phyloP scores from a whole-genome alignment of 2,329 filamentous ascomycete genomes.

The Xylaria sp. region DNA sequence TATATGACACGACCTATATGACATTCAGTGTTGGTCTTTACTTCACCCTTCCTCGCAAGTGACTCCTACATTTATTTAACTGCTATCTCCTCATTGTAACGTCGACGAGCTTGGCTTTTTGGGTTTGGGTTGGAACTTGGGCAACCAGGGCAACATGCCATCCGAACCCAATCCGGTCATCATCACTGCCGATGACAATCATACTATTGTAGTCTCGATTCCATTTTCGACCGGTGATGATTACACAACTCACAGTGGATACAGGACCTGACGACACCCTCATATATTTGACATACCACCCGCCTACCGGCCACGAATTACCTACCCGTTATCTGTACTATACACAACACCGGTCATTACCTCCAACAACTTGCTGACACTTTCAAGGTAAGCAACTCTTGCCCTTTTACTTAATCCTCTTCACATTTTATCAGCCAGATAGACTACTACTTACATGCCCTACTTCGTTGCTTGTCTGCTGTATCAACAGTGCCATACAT shows the following conservation, averaged over 20 bases:
- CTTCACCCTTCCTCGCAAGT: not conserved
- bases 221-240: not conserved
- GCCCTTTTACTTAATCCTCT: not conserved
- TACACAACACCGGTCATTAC: not conserved
- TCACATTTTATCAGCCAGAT: not conserved
- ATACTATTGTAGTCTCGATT: conserved; percentile 11
- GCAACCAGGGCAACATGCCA: conserved; percentile 10
- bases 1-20: not conserved
- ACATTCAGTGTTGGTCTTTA: not conserved
- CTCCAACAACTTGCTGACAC: not conserved
- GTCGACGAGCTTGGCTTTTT: conserved; percentile 7
- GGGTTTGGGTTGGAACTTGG: conserved; percentile 15
- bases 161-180: conserved; percentile 27
- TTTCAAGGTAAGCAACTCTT: not conserved
- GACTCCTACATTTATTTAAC: too few relatives aligned
- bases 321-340: not conserved
- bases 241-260: not conserved
- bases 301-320: not conserved
- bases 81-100: conserved; percentile 3
- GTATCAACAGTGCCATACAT: not conserved
- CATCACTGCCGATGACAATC: conserved; percentile 30
- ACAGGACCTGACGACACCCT: not conserved
- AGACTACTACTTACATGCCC: not conserved
- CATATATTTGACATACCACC: not conserved
- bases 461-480: not conserved